These are phyloP conservation scores for Trichomonas tenax DNA, from an alignment of 208 protist species.

Conservation along the genomic window DNA sequence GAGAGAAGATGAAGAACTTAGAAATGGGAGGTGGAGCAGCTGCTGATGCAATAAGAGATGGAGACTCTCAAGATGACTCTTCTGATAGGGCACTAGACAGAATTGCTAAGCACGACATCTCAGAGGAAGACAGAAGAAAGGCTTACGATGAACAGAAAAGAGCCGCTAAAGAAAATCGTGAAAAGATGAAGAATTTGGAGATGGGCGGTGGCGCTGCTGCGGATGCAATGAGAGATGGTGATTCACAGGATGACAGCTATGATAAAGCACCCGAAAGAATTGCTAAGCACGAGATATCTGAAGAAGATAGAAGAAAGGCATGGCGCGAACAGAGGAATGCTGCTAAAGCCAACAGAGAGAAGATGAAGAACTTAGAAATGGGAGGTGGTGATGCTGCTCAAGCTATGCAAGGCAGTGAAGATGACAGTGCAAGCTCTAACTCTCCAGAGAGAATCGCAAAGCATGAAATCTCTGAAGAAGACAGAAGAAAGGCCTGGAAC, in stretches of 20 bases:
- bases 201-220: background rate
- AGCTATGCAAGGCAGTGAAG: background rate
- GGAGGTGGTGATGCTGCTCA: background rate
- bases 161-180: background rate
- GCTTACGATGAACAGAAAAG: background rate
- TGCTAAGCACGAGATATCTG: background rate
- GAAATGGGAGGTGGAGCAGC: background rate
- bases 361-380: background rate
- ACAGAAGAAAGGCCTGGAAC: background rate
- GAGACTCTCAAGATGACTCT: background rate
- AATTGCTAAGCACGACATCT: background rate
- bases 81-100: background rate
- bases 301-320: background rate
- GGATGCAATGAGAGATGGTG: background rate
- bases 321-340: background rate
- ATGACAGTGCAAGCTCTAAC: background rate
- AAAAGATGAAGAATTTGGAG: background rate
- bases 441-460: background rate
- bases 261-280: background rate
- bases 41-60: background rate
- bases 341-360: background rate
- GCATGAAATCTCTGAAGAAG: background rate
- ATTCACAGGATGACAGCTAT: background rate
- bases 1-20: background rate
- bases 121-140: background rate